Conservation (phyloP, 495 filamentous ascomycete species). For the Alectoria sarmentosa region DNA sequence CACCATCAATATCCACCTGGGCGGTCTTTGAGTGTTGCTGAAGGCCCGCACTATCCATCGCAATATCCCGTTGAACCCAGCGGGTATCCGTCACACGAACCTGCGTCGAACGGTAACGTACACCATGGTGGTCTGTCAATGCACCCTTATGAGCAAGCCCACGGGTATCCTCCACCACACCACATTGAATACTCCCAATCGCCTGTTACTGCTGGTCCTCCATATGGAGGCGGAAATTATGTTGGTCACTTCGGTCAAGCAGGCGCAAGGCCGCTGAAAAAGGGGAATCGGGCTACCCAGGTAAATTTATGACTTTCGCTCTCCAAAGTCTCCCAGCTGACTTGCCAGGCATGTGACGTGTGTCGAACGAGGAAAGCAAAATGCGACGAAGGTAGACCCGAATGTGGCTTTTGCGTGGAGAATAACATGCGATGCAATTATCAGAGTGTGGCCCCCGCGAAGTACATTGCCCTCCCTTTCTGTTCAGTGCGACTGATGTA, state of each 20-base stretch:
- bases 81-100: slow-evolving; percentile 23
- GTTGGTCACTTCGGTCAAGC: slow-evolving; percentile 14
- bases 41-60: slow-evolving; percentile 25
- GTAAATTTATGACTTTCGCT: slow-evolving; percentile 6
- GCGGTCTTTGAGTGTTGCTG: slow-evolving; percentile 23
- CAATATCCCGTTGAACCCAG: slow-evolving; percentile 22
- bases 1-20: slow-evolving; percentile 21
- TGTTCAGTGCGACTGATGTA: background rate
- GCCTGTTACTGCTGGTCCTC: slow-evolving; percentile 23
- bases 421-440: slow-evolving; percentile 49
- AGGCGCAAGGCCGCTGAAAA: slow-evolving; percentile 22
- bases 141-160: slow-evolving; percentile 23
- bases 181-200: slow-evolving; percentile 24
- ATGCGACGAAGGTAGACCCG: slow-evolving; percentile 53
- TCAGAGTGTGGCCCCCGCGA: slow-evolving; percentile 53
- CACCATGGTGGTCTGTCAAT: slow-evolving; percentile 25
- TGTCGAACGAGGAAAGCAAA: slow-evolving; percentile 58
- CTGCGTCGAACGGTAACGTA: slow-evolving; percentile 22
- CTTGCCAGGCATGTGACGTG: slow-evolving; percentile 49
- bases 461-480: slow-evolving; percentile 35
- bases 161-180: slow-evolving; percentile 16
- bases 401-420: slow-evolving; percentile 54
- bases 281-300: slow-evolving; percentile 27
- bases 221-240: slow-evolving; percentile 21
- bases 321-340: slow-evolving; percentile 11